Evolutionary conservation across 257 asterid species (phyloP), one percentile per base, ranked within the genome.

Genomic region (Nicotiana paniculata): DNA sequence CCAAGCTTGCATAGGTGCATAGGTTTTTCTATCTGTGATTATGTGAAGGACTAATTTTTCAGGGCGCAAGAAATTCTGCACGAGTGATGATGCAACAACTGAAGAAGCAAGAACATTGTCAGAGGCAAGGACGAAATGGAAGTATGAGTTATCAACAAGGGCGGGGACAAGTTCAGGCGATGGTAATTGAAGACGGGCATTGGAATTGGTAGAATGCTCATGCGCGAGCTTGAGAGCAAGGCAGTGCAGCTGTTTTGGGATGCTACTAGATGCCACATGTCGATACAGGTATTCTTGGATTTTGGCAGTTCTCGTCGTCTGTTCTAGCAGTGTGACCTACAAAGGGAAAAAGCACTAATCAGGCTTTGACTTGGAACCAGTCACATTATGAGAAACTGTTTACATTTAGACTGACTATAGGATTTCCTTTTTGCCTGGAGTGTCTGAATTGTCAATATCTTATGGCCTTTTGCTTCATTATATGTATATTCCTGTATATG

Each of bases 251-350:
- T 93, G 98, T 81, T 95, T 97, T 0, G 99, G 98, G 33, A 97
- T 97, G 93, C 99, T 92, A 80, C 98, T 97, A 15, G 99, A 97
- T 65, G 99, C 98, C 77, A 97, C 99, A 26, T 97, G 98, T 13
- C 99, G 98, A 61, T 97, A 97, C 59, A 97, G 91, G 86, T 92
- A 97, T 85, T 97, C 99, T 66, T 95, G 98, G 77, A 97, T 87
- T 89, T 97, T 97, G 1, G 99, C 99, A 3, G 87, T 92, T 87
- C 98, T 91, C 16, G 96, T 93, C 72, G 97, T 92, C 86, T 95
- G 91, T 85, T 95, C 98, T 1, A 95, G 93, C 63, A 89, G 91
- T 55, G 90, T 88, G 57, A 96, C 90, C 99, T 96, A 89, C 46
- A 58, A 87, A 83, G 58, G 6, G 53, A 63, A 9, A 21, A 81